Conservation (phyloP, 2,329 filamentous ascomycete genomes). For the Dothideomycetidae sp. region DNA sequence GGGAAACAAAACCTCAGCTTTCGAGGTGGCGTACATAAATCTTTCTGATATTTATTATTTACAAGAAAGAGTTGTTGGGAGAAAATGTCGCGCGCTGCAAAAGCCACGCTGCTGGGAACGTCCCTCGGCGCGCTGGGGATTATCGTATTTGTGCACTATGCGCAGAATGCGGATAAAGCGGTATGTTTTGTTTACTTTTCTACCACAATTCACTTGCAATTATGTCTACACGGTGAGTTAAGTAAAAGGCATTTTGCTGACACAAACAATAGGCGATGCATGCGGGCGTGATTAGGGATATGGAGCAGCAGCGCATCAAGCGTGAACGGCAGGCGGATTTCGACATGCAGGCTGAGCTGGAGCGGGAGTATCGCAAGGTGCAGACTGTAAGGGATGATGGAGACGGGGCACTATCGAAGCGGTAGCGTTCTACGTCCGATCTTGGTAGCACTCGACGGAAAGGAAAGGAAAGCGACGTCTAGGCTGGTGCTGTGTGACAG, state of each 20-base stretch:
- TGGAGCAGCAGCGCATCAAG: slow-evolving; percentile 86
- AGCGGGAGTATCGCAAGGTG: slow-evolving; percentile 78
- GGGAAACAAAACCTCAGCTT: no score
- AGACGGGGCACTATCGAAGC: no score
- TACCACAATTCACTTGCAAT: no score
- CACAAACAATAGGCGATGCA: slow-evolving; percentile 65
- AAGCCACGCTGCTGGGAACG: slow-evolving; percentile 67
- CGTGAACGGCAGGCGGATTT: slow-evolving; percentile 86
- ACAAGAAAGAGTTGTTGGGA: no score
- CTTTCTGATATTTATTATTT: no score
- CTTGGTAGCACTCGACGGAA: no score
- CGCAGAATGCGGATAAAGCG: slow-evolving; percentile 69
- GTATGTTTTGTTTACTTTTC: slow-evolving; percentile 38
- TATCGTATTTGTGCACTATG: slow-evolving; percentile 75
- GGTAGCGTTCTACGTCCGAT: no score
- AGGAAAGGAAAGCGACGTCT: no score
- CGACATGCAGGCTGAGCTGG: slow-evolving; percentile 72
- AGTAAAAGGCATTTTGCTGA: no score
- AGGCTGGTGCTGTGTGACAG: no score
- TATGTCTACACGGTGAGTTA: no score
- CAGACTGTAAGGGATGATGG: slow-evolving; percentile 58
- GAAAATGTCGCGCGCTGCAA: slow-evolving; percentile 85
- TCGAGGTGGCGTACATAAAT: no score
- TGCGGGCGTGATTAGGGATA: slow-evolving; percentile 79
- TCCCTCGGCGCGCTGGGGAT: slow-evolving; percentile 62